Conservation (phyloP, 345 rosid species). For the Ceriops decandra region DNA sequence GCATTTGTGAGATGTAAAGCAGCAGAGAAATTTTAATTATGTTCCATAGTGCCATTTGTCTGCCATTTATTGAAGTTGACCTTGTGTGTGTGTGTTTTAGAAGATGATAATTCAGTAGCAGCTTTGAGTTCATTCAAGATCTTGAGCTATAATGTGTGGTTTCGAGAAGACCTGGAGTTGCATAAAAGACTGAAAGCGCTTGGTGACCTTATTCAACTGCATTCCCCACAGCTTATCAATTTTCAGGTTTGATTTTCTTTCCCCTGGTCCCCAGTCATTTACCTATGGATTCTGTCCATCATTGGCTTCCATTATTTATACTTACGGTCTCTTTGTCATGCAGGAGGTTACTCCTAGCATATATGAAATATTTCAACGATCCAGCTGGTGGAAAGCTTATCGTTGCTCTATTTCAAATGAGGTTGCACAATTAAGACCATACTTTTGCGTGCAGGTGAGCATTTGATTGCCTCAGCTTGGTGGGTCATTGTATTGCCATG, state of each 20-base stretch:
- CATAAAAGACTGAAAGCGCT: conserved; percentile 73
- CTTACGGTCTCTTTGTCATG: conserved; percentile 3
- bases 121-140: conserved; percentile 49
- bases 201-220: conserved; percentile 66
- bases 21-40: too few relatives aligned
- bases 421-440: conserved; percentile 41
- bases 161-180: conserved; percentile 85
- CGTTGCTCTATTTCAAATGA: conserved; percentile 56
- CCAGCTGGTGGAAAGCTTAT: conserved; percentile 87
- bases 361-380: conserved; percentile 50
- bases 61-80: not conserved
- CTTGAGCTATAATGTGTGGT: conserved; percentile 96
- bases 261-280: not conserved
- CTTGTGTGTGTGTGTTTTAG: conserved; percentile 32
- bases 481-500: not conserved
- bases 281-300: not conserved
- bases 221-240: conserved; percentile 85
- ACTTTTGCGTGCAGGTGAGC: conserved; percentile 83
- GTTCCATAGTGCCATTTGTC: too few relatives aligned
- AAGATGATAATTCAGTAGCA: conserved; percentile 32
- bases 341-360: conserved; percentile 88
- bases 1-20: too few relatives aligned
- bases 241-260: conserved; percentile 60
- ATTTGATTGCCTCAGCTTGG: not conserved
- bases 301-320: conserved; percentile 14